These are phyloP conservation scores for Nothophoma quercina DNA, from an alignment of 2,329 filamentous ascomycete genomes.

Conservation along the genomic window DNA sequence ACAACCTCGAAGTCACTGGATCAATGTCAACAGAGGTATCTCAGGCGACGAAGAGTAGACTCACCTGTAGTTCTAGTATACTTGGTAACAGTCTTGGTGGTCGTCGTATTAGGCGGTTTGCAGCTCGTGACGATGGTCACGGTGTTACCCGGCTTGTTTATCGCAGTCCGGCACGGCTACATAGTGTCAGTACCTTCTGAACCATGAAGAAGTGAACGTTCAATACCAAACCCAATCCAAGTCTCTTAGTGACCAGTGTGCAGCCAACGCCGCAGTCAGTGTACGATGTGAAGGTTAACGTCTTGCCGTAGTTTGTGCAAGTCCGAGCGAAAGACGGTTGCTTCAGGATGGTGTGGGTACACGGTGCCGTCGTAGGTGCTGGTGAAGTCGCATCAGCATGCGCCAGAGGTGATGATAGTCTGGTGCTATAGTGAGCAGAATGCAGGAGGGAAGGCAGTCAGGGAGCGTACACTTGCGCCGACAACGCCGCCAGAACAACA, in stretches of 20 bases:
- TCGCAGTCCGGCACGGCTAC: conserved; percentile 31
- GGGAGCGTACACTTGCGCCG: neutral
- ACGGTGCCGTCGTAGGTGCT: conserved; percentile 15
- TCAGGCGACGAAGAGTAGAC: neutral
- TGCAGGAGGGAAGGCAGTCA: too few species aligned
- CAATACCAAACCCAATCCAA: conserved; percentile 39
- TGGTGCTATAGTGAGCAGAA: neutral
- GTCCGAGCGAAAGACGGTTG: conserved; percentile 24
- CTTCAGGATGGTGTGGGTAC: conserved; percentile 25
- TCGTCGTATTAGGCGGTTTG: neutral
- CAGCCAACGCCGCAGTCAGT: conserved; percentile 38
- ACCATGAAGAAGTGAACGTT: neutral
- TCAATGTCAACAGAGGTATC: neutral
- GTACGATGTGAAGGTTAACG: conserved; percentile 34
- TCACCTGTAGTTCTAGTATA: conserved; percentile 3
- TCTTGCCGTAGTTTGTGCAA: conserved; percentile 36
- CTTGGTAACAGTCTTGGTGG: neutral
- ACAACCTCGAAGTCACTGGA: neutral
- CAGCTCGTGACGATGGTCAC: conserved; percentile 10
- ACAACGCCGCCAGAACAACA: neutral
- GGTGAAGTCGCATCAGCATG: neutral
- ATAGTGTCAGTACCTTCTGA: neutral
- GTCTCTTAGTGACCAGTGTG: conserved; percentile 20
- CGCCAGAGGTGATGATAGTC: neutral
- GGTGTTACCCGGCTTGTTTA: conserved; percentile 24